A percentile compares a stretch with the other conserved stretches of the same genome.
phyloP scores from a whole-genome alignment of 129 eudicot genomes.

The Oenanthe sinensis region DNA sequence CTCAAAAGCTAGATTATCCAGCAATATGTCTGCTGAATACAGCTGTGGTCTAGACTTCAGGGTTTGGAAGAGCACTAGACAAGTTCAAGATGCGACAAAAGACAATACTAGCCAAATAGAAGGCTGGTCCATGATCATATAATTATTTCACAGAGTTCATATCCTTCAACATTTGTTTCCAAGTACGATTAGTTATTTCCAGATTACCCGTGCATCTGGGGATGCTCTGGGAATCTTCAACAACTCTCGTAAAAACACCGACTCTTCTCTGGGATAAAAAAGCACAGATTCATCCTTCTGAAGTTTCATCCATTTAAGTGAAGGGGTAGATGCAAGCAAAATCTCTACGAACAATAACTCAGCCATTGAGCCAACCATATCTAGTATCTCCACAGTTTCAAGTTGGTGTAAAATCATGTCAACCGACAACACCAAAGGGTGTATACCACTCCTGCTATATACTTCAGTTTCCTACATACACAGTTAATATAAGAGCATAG shows the following conservation, averaged over 20 bases:
- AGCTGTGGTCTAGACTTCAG: too few relatives aligned
- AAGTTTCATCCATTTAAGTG: neutral
- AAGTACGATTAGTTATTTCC: neutral
- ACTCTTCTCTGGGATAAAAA: neutral
- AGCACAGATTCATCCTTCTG: neutral
- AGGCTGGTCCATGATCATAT: too few relatives aligned
- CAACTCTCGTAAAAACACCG: neutral
- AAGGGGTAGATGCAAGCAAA: neutral
- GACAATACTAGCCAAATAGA: too few relatives aligned
- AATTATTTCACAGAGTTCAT: too few relatives aligned
- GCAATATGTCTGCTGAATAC: too few relatives aligned
- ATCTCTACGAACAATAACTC: neutral
- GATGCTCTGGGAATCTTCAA: neutral
- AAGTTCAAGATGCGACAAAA: too few relatives aligned
- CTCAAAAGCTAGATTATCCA: too few relatives aligned
- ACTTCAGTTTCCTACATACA: neutral
- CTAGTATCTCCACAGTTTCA: neutral
- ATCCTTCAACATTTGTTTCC: too few relatives aligned
- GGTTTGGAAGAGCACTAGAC: too few relatives aligned
- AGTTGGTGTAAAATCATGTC: neutral
- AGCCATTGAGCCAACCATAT: neutral
- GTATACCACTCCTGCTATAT: too few relatives aligned
- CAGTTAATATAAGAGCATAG: too few relatives aligned
- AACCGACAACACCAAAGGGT: neutral
- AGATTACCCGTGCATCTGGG: neutral